Base-by-base conservation (phyloP, 768 basidiomycete species). In the Boletus bicolor region DNA sequence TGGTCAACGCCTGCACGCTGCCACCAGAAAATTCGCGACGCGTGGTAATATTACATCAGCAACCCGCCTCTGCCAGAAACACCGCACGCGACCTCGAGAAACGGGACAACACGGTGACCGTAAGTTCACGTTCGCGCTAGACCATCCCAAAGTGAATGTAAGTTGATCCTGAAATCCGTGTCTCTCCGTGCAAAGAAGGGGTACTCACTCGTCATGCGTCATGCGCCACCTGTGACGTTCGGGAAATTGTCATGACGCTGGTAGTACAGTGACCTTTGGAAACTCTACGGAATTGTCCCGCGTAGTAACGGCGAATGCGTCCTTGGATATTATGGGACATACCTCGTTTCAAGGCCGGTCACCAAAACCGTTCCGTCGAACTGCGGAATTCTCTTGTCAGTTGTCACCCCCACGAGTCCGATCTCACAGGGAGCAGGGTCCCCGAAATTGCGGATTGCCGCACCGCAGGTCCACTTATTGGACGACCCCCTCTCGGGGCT, bases 41-140 rank as follows among this genome's bases (percentile, higher is more conserved):
- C 65, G 70, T 68, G 71, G 63, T 62, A 73, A 64, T 34, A 56
- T 71, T 71, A 73, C 51, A 58, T 71, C 70, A 71, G 69, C 67
- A 55, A 58, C 24, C 44, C 41, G 46, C 47, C 38, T 34, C 46
- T 35, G 36, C 52, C n/a, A 5, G 17, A 30, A 24, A 19, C 43
- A 55, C 54, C 28, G 53, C 15, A 44, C 43, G 26, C 14, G 36
- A n/a, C 36, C 35, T 53, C 36, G 15, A n/a, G 11, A 17, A 24
- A 3, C 15, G 49, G 26, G 36, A 38, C 35, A 28, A 19, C 19
- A 49, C 49, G 26, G 49, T 0, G 11, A 49, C n/a, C 49, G 49
- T 38, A 38, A n/a, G 49, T 30, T 36, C 49, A 49, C 49, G 37
- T 37, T 30, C 8, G 12, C 5, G 36, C 49, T n/a, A 2, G 26